A percentile compares a stretch with the other conserved stretches of the same genome.
Evolutionary conservation across 1,284 basidiomycete species (phyloP).

Genomic region (Puccinia novopanici): DNA sequence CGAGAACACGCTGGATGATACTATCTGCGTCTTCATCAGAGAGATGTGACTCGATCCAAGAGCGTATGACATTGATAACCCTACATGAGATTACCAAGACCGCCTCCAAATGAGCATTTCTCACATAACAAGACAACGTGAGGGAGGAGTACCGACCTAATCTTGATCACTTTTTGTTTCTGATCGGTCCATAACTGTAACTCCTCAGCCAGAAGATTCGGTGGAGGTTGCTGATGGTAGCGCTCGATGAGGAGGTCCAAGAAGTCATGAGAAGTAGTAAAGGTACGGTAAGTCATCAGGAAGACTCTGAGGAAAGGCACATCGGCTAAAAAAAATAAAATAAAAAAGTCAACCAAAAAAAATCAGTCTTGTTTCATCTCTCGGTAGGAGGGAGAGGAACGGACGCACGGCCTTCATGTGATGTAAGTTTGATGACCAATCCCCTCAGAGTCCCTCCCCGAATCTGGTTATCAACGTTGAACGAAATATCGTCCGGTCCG

Average conservation of each 20-base stretch:
- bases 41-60: slow-evolving; percentile 61
- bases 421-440: slow-evolving; percentile 50
- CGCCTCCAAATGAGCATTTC: slow-evolving; percentile 60
- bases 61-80: slow-evolving; percentile 60
- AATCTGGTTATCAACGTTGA: slow-evolving; percentile 57
- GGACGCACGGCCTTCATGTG: slow-evolving; percentile 46
- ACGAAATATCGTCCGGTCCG: slow-evolving; percentile 57
- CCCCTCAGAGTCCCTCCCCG: slow-evolving; percentile 58
- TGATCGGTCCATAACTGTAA: slow-evolving; percentile 77
- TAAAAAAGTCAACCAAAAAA: neutral
- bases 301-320: slow-evolving; percentile 85
- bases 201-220: slow-evolving; percentile 69
- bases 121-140: slow-evolving; percentile 70
- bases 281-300: slow-evolving; percentile 95
- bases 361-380: neutral
- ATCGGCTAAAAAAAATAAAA: slow-evolving; percentile 63
- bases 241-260: slow-evolving; percentile 82
- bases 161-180: slow-evolving; percentile 85
- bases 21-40: slow-evolving; percentile 59
- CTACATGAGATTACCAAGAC: slow-evolving; percentile 43
- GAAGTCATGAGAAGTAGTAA: slow-evolving; percentile 80
- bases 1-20: slow-evolving; percentile 57
- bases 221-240: slow-evolving; percentile 77
- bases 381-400: neutral
- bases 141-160: slow-evolving; percentile 67